Evolutionary conservation across 352 stramenopile genomes (phyloP), one percentile per base, ranked within the genome.

Genomic region (Globisporangium spiculum): DNA sequence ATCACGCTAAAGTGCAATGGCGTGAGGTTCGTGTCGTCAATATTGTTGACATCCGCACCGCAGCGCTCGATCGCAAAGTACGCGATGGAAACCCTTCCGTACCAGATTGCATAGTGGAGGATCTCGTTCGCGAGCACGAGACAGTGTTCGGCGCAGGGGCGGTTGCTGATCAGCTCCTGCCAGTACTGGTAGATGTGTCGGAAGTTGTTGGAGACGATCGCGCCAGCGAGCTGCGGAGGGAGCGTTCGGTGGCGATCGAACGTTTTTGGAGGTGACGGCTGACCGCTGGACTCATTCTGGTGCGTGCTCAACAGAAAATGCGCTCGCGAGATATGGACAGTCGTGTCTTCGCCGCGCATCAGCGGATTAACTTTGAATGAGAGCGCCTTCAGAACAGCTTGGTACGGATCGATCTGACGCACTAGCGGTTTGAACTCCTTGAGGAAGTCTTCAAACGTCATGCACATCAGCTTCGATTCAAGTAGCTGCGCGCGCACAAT

Each of bases 401-500:
- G 84, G 54, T 94, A 94, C 20, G 88, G 87, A 54, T 94, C 88
- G 22, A 93, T 71, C 44, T 92, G 76, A 0, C 84, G 81, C 27
- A 93, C 85, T 0, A 92, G 71, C 22, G 76, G 75, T 66, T 96
- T 94, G 70, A 96, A 96, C 38, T 93, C 87, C 38, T 77, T 84
- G 26, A 94, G 73, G 48, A 94, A 91, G 60, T 94, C 88, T 65
- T 94, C 88, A 69, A 90, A 93, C 6, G 69, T 77, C 82, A 96
- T 93, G 64, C 79, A 93, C 80, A 94, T 90, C 61, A 96, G 81
- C 60, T 92, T 88, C 12, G 83, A 69, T 66, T 94, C 85, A 10
- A 92, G 67, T 2, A 89, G 69, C 73, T 83, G 53, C 9, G 16
- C 27, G 27, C 27, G 22, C 41, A 59, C 16, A 58, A 8, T 41